phyloP scores from a whole-genome alignment of 345 rosid genomes.

The Ceriops decandra region DNA sequence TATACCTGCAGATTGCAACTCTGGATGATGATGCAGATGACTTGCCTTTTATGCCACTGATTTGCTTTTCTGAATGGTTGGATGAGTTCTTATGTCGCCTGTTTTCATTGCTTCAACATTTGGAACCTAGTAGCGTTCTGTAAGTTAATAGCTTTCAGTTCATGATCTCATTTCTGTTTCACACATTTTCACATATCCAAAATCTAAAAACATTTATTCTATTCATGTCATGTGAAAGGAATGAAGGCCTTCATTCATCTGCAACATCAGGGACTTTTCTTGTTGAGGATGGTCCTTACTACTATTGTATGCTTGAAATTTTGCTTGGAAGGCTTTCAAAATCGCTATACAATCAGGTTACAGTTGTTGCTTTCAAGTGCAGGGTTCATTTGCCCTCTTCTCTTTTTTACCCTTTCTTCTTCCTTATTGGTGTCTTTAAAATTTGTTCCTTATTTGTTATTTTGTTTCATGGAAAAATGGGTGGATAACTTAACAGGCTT shows the following conservation, averaged over 20 bases:
- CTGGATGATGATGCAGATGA: slow-evolving; percentile 68
- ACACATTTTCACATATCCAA: not conserved
- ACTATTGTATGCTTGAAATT: slow-evolving; percentile 97
- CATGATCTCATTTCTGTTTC: not conserved
- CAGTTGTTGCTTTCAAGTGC: slow-evolving; percentile 19
- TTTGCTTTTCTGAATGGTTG: slow-evolving; percentile 86
- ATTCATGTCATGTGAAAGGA: slow-evolving; percentile 47
- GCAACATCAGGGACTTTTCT: slow-evolving; percentile 94
- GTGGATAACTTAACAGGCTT: slow-evolving; percentile 52
- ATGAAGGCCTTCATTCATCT: slow-evolving; percentile 86
- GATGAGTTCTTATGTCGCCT: slow-evolving; percentile 92
- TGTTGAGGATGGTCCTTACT: slow-evolving; percentile 95
- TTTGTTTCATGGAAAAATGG: not conserved
- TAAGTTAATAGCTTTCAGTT: slow-evolving; percentile 39
- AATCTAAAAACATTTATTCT: not conserved
- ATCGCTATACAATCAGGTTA: slow-evolving; percentile 80
- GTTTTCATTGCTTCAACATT: slow-evolving; percentile 79
- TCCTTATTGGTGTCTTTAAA: too few species aligned
- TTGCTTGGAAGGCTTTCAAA: slow-evolving; percentile 88
- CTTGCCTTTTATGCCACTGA: slow-evolving; percentile 68
- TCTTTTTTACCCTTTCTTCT: not conserved
- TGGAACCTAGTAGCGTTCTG: slow-evolving; percentile 91
- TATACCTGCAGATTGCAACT: slow-evolving; percentile 57
- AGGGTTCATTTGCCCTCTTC: not conserved
- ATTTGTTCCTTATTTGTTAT: too few species aligned